These are phyloP conservation scores for Piloderma croceum DNA, from an alignment of 768 basidiomycete species.

Conservation along the genomic window DNA sequence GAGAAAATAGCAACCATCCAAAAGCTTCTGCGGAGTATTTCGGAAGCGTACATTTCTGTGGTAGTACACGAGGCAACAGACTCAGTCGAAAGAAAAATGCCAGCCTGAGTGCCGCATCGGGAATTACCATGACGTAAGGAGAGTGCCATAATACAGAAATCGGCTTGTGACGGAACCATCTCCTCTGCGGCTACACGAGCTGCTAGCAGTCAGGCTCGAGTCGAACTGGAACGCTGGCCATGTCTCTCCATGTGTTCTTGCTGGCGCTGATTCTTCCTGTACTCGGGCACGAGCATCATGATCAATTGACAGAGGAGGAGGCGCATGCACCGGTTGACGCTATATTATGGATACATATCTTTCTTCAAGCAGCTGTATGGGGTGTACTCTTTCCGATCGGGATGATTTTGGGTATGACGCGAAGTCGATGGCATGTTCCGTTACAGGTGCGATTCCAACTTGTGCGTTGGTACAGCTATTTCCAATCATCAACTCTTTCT, in stretches of 20 bases:
- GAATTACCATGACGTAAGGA: too few relatives aligned
- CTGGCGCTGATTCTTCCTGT: slow-evolving; percentile 16
- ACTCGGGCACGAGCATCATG: slow-evolving; percentile 59
- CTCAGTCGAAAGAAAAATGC: too few relatives aligned
- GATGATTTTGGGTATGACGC: slow-evolving; percentile 69
- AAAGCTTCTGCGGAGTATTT: too few relatives aligned
- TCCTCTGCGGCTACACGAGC: too few relatives aligned
- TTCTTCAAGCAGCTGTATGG: slow-evolving; percentile 75
- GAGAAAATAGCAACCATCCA: too few relatives aligned
- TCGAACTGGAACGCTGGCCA: too few relatives aligned
- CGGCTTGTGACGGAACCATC: too few relatives aligned
- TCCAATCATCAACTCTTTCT: neutral
- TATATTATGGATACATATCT: slow-evolving; percentile 79
- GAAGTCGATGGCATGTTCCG: slow-evolving; percentile 89
- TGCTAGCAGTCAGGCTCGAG: too few relatives aligned
- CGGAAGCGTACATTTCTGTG: too few relatives aligned
- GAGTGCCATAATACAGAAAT: too few relatives aligned
- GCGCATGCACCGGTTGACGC: slow-evolving; percentile 63
- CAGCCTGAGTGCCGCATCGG: too few relatives aligned
- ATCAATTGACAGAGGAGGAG: slow-evolving; percentile 58
- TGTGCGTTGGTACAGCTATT: neutral
- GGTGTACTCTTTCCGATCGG: slow-evolving; percentile 82
- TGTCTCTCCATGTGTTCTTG: slow-evolving; percentile 1
- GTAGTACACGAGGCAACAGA: too few relatives aligned
- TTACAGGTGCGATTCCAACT: slow-evolving; percentile 53